Base-by-base conservation (phyloP, 306 rosid species). In the Alnus glutinosa region DNA sequence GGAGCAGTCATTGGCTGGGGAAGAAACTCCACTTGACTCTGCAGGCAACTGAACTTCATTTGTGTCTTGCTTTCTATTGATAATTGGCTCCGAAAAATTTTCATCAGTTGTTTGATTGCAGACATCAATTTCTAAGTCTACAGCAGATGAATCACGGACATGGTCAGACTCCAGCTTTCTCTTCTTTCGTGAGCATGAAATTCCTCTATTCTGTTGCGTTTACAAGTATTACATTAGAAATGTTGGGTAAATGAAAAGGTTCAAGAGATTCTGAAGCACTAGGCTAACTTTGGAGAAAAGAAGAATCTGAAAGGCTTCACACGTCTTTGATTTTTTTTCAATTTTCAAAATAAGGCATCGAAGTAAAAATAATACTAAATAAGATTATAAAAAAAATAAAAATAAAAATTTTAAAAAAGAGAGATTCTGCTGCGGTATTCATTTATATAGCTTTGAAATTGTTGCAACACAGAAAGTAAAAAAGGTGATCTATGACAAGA, bases 131-230 rank as follows among this genome's bases (percentile, higher is more conserved):
- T 79, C 83, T 80, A 46, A 48, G 55, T 73, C 77, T 10, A 37
- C 23, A 52, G 71, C 63, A 74, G 83, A 54, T 8, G 83, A 77
- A 83, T 74, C 82, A 18, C 28, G 62, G 9, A 30, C 75, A 58
- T 73, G 69, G 48, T 70, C 80, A 52, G 73, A 44, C 79, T 78
- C 85, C 52, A 80, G 87, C 79, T 88, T 84, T 88, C 89, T 89
- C 80, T 90, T 92, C 90, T 89, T 37, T 73, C 82, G 77, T 16
- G 83, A 67, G 84, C 76, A 78, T 18, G 83, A 81, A 85, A 95
- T 85, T 59, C 97, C 94, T 83, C 85, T 83, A 30, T 79, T 83
- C 98, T 95, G 92, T 71, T 70, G 42, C 55, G 71, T 74, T 13
- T 23, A 73, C 59, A 83, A 82, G 81, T 70, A 69, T 16, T 23